Evolutionary conservation across 176 grass and related monocot genomes (phyloP).

Genomic region (Chloris gayana): DNA sequence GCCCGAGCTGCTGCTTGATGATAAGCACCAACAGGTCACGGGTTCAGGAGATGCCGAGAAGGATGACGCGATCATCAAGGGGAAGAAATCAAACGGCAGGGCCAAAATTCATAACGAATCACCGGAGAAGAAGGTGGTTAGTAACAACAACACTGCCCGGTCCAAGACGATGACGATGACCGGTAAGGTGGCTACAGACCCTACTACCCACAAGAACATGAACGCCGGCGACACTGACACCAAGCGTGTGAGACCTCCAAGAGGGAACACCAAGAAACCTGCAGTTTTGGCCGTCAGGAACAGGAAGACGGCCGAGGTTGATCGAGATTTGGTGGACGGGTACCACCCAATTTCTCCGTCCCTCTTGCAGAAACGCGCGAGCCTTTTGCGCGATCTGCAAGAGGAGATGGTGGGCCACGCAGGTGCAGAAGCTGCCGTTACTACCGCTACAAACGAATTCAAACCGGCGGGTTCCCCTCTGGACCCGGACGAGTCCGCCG

Average conservation of each 20-base stretch:
- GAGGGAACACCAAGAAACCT: constrained; percentile 21
- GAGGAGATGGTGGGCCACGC: constrained; percentile 5
- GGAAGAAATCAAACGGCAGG: constrained; percentile 8
- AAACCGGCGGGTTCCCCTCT: not conserved
- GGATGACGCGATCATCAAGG: constrained; percentile 16
- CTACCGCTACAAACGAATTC: not conserved
- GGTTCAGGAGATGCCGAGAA: not conserved
- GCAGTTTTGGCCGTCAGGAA: not conserved
- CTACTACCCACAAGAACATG: not conserved
- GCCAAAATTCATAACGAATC: constrained; percentile 1
- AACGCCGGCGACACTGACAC: not conserved
- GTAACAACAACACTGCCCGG: not conserved
- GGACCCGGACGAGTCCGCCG: constrained; percentile 13
- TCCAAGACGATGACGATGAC: not conserved
- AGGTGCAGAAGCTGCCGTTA: too few species aligned
- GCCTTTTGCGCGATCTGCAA: constrained; percentile 23
- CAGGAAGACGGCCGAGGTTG: not conserved
- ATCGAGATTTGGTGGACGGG: not conserved
- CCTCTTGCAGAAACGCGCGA: not conserved
- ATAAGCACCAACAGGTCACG: too few species aligned
- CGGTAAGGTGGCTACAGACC: not conserved
- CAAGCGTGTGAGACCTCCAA: constrained; percentile 20
- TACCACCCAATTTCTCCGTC: constrained; percentile 1
- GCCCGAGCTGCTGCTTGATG: not conserved
- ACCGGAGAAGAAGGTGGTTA: not conserved